Evolutionary conservation across 805 yeast genomes (phyloP).

Genomic region (Sugiyamaella qingdaonensis): DNA sequence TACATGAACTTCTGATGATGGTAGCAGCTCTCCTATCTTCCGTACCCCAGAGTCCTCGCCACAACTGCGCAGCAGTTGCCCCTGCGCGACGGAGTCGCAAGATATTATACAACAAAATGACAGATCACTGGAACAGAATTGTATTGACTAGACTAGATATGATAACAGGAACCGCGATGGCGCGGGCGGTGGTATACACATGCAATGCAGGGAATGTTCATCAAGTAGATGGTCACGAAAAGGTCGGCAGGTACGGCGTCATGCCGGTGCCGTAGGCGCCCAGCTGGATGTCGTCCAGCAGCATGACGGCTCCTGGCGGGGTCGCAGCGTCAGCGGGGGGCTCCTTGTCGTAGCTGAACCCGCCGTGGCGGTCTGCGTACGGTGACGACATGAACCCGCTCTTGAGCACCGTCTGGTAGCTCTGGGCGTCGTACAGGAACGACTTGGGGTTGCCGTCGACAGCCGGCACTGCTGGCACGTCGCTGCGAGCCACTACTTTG

Average conservation of each 20-base stretch:
- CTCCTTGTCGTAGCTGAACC: slow-evolving; percentile 4
- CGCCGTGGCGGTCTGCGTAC: not conserved
- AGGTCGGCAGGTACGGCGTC: slow-evolving; percentile 26
- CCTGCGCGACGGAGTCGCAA: no score
- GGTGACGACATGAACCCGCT: slow-evolving; percentile 9
- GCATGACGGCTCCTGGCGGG: slow-evolving; percentile 25
- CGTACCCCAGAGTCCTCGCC: no score
- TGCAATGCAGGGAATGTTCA: not conserved
- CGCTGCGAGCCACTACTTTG: slow-evolving; percentile 21
- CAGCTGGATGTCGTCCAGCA: slow-evolving; percentile 16
- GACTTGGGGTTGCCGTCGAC: not conserved
- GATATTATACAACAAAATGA: no score
- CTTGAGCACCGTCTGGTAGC: slow-evolving; percentile 3
- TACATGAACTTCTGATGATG: no score
- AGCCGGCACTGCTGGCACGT: slow-evolving; percentile 6
- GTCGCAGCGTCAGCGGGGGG: slow-evolving; percentile 16
- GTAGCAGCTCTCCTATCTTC: no score
- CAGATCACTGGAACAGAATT: no score
- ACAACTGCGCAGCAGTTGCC: no score
- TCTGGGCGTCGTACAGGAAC: slow-evolving; percentile 6
- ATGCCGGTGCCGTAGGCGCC: slow-evolving; percentile 24
- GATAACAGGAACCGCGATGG: no score
- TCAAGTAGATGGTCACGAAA: not conserved
- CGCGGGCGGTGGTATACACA: not conserved
- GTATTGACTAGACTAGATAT: no score